Conservation (phyloP, 2,329 filamentous ascomycete species). For the Magnaporthiopsis poae region DNA sequence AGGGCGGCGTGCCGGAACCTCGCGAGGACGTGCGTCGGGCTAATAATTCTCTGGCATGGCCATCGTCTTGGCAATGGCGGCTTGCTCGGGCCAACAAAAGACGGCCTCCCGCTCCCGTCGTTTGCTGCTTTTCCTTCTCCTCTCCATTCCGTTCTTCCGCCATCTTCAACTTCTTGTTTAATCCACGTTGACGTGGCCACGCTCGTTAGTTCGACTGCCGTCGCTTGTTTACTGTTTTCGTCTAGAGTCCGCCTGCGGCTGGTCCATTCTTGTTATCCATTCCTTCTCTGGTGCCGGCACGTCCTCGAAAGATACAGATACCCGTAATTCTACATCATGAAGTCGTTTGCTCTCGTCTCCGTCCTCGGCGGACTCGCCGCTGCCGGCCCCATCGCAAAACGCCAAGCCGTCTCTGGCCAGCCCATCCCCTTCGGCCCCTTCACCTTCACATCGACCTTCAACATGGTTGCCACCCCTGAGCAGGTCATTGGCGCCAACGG, state of each 20-base stretch:
- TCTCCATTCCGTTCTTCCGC: conserved; percentile 1
- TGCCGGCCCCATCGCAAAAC: conserved; percentile 4
- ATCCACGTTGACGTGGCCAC: conserved; percentile 10
- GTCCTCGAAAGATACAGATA: neutral
- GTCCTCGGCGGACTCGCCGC: conserved; percentile 7
- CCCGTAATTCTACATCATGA: conserved; percentile 1
- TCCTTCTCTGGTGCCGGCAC: too few species aligned
- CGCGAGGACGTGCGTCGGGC: too few species aligned
- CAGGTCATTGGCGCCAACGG: conserved; percentile 34
- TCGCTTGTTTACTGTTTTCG: neutral
- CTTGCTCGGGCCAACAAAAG: too few species aligned
- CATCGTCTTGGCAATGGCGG: too few species aligned
- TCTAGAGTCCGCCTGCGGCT: too few species aligned
- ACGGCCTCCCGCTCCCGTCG: neutral
- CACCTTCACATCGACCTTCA: conserved; percentile 35
- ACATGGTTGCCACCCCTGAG: conserved; percentile 34
- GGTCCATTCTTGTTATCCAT: too few species aligned
- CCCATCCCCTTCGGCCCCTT: conserved; percentile 10
- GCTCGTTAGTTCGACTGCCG: conserved; percentile 5
- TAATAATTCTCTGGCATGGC: too few species aligned
- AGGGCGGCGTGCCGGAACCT: too few species aligned
- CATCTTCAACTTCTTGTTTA: conserved; percentile 6
- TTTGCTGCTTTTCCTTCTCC: neutral
- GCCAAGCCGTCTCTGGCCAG: conserved; percentile 3
- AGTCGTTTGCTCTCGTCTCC: conserved; percentile 1